phyloP scores from a whole-genome alignment of 495 filamentous ascomycete genomes.

The Aspergillus baeticus region DNA sequence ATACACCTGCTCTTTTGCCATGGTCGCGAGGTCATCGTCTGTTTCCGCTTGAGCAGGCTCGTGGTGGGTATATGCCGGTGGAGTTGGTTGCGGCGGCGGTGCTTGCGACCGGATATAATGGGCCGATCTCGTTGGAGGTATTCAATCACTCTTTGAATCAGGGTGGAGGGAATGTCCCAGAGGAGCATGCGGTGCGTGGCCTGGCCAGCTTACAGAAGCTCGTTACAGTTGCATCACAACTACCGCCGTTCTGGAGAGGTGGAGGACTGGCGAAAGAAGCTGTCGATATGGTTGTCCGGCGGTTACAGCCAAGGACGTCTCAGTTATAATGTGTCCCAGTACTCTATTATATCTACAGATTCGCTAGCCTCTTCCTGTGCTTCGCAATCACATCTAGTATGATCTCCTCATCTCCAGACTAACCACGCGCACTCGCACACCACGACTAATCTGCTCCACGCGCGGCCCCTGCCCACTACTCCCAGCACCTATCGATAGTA shows the following conservation, averaged over 20 bases:
- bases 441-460: too few species aligned
- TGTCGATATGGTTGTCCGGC: too few species aligned
- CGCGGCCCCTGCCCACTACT: too few species aligned
- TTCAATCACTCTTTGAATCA: slow-evolving; percentile 42
- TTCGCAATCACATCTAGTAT: too few species aligned
- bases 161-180: slow-evolving; percentile 18
- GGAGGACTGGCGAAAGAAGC: too few species aligned
- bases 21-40: slow-evolving; percentile 46
- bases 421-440: too few species aligned
- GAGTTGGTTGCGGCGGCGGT: slow-evolving; percentile 58
- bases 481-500: too few species aligned
- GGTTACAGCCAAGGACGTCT: too few species aligned
- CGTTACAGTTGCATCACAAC: not conserved
- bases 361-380: too few species aligned
- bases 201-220: slow-evolving; percentile 20
- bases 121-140: slow-evolving; percentile 65
- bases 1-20: slow-evolving; percentile 26
- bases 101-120: slow-evolving; percentile 59
- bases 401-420: too few species aligned
- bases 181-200: slow-evolving; percentile 25
- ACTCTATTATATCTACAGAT: too few species aligned
- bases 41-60: slow-evolving; percentile 47
- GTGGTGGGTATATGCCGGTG: slow-evolving; percentile 62
- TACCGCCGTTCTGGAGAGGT: slow-evolving; percentile 26
- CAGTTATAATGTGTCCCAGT: too few species aligned